A percentile compares a stretch with the other conserved stretches of the same genome.
Evolutionary conservation across 345 rosid species (phyloP).

Genomic region (Lepidium didymum): DNA sequence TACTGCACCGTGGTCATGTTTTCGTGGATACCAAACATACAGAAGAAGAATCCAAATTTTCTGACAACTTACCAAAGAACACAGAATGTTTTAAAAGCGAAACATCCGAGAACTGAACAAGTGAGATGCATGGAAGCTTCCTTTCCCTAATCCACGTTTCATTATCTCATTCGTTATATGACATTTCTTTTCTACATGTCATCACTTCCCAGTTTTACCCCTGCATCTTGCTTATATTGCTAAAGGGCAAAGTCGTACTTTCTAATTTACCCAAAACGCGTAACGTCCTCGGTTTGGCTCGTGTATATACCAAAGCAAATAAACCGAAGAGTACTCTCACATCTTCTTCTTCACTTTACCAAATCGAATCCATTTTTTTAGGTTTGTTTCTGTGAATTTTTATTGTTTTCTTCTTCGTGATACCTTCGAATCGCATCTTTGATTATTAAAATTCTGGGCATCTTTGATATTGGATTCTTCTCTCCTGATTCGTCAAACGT

Average conservation of each 20-base stretch:
- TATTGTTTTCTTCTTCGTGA: not conserved
- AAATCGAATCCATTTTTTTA: conserved; percentile 11
- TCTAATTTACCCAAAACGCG: not conserved
- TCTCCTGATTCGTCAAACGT: conserved; percentile 10
- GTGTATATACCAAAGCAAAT: not conserved
- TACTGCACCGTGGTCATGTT: too few relatives aligned
- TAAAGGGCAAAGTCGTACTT: conserved; percentile 4
- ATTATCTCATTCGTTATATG: not conserved
- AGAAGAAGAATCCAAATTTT: not conserved
- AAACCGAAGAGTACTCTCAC: not conserved
- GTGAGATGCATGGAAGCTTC: conserved; percentile 12
- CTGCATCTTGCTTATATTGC: not conserved
- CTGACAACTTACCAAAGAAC: not conserved
- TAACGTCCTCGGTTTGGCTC: not conserved
- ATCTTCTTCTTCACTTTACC: conserved; percentile 28
- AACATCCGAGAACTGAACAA: conserved; percentile 4
- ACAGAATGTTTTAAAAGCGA: not conserved
- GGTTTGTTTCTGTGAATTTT: conserved; percentile 1
- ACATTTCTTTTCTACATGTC: not conserved
- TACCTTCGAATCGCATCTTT: conserved; percentile 26
- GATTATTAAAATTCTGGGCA: not conserved
- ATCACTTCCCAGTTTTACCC: conserved; percentile 5
- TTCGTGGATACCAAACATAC: too few relatives aligned
- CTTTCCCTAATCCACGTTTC: conserved; percentile 13
- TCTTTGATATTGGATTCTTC: not conserved